These are phyloP conservation scores for Chernovozyma sophiae-reginae DNA, from an alignment of 1,139 yeast species.

Conservation along the genomic window DNA sequence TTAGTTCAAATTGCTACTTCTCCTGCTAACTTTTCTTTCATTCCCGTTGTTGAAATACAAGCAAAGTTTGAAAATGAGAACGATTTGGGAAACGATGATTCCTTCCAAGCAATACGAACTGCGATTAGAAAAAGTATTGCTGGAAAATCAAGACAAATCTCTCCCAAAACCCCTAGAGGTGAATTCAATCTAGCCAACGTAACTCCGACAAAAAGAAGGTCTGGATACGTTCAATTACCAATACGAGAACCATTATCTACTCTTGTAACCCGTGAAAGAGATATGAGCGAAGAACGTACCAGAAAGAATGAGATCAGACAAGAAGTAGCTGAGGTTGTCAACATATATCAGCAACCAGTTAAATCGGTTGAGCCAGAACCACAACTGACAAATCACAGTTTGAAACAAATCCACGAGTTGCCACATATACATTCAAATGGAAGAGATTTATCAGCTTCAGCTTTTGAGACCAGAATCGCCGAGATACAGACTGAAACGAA, in stretches of 20 bases:
- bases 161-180: conserved; percentile 5
- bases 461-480: no score
- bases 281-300: not conserved
- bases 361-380: no score
- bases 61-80: conserved; percentile 1
- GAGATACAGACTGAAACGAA: no score
- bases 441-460: no score
- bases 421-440: no score
- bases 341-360: not conserved
- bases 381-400: no score
- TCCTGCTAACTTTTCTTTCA: conserved; percentile 5
- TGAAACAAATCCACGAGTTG: no score
- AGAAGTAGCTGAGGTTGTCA: not conserved
- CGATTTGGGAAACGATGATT: conserved; percentile 14
- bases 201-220: conserved; percentile 19
- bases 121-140: conserved; percentile 40
- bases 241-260: conserved; percentile 35
- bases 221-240: conserved; percentile 38
- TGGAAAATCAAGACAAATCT: conserved; percentile 17
- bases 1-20: not conserved
- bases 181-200: conserved; percentile 20
- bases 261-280: not conserved
- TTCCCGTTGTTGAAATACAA: conserved; percentile 2
- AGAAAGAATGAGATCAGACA: not conserved
- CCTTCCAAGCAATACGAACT: conserved; percentile 34